A percentile compares a stretch with the other conserved stretches of the same genome.
These are phyloP conservation scores for Psilocybe cyanescens DNA, from an alignment of 768 basidiomycete genomes.

Conservation along the genomic window DNA sequence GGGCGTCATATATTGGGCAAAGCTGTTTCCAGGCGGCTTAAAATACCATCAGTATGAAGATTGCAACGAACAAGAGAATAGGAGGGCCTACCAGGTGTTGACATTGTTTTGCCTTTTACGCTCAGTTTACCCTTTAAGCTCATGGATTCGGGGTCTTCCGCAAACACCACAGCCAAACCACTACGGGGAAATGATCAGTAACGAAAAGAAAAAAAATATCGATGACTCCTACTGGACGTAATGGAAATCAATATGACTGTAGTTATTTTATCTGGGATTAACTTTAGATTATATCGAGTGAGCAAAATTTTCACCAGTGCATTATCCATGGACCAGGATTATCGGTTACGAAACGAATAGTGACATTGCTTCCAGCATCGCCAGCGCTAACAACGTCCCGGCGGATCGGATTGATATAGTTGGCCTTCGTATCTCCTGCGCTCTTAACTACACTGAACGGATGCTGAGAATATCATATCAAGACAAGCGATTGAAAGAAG, in stretches of 20 bases:
- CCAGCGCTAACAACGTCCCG: constrained; percentile 41
- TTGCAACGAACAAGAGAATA: not conserved
- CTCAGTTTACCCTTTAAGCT: not conserved
- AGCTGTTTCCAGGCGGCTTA: constrained; percentile 37
- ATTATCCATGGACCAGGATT: constrained; percentile 57
- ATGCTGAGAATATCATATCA: constrained; percentile 32
- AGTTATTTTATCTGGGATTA: not conserved
- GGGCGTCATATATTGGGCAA: constrained; percentile 37
- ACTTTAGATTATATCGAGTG: not conserved
- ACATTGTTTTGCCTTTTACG: not conserved
- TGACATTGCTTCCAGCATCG: constrained; percentile 36
- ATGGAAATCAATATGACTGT: constrained; percentile 60
- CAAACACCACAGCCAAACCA: constrained; percentile 47
- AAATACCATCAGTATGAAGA: not conserved
- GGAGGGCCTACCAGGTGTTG: constrained; percentile 15
- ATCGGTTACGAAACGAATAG: constrained; percentile 54
- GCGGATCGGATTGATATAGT: constrained; percentile 45
- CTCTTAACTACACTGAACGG: constrained; percentile 48
- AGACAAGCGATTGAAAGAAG: not conserved
- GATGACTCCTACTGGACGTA: constrained; percentile 36
- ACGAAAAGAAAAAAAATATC: too few relatives aligned
- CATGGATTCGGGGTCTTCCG: constrained; percentile 31
- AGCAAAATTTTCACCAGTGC: constrained; percentile 40
- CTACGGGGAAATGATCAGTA: constrained; percentile 9
- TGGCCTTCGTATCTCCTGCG: constrained; percentile 39